Conservation (phyloP, 2,329 filamentous ascomycete species). For the Fusarium euwallaceae region DNA sequence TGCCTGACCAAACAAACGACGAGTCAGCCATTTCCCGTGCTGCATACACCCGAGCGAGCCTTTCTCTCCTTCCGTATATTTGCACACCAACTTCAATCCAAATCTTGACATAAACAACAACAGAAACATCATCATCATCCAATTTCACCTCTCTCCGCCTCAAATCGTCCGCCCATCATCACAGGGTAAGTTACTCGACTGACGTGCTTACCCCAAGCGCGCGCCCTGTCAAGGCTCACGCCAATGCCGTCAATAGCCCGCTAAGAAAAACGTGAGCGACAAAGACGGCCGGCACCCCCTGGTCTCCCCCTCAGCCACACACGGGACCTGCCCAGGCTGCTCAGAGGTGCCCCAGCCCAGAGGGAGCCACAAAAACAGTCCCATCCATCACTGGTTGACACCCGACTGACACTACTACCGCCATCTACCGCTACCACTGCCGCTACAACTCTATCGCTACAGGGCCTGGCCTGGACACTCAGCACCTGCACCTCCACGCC, state of each 20-base stretch:
- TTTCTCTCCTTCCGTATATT: background rate
- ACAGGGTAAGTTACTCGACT: conserved; percentile 3
- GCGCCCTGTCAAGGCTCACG: conserved; percentile 2
- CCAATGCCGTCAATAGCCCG: conserved; percentile 10
- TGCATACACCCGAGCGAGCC: background rate
- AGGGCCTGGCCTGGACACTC: background rate
- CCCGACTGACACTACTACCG: background rate
- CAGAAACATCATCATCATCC: background rate
- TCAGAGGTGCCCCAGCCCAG: too few relatives aligned
- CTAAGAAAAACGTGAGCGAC: conserved; percentile 5
- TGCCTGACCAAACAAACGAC: background rate
- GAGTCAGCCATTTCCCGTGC: conserved; percentile 2
- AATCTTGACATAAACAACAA: background rate
- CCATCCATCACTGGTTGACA: background rate
- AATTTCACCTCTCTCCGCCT: background rate
- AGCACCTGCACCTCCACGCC: background rate
- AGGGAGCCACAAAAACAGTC: background rate
- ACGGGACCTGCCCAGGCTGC: background rate
- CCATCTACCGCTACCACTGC: conserved; percentile 4
- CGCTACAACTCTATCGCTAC: background rate
- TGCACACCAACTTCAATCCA: background rate
- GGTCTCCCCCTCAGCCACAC: conserved; percentile 1
- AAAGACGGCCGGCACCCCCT: background rate
- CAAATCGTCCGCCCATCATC: background rate
- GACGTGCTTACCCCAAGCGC: conserved; percentile 1